Conservation (phyloP, 345 rosid genomes). For the Ricinus communis region DNA sequence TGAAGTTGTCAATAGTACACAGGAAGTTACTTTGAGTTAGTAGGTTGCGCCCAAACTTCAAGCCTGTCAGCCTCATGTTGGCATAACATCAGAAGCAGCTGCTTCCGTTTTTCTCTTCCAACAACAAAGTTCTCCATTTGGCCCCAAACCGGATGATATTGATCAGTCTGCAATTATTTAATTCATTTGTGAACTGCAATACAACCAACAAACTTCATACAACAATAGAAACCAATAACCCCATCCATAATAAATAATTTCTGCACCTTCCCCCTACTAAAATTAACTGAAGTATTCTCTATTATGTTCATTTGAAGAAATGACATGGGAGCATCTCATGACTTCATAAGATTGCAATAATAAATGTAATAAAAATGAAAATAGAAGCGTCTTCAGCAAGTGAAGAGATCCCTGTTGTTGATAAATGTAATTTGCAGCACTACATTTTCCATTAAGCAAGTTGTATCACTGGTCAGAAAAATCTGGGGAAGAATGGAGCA, state of each 20-base stretch:
- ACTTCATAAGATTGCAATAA: not conserved
- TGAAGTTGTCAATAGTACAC: not conserved
- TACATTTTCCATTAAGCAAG: not conserved
- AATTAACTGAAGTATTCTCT: not conserved
- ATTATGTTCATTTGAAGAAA: not conserved
- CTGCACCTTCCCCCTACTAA: not conserved
- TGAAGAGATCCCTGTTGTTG: not conserved
- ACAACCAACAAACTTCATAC: not conserved
- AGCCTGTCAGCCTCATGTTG: slow-evolving; percentile 99
- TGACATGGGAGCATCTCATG: not conserved
- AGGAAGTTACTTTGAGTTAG: slow-evolving; percentile 65
- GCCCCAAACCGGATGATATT: slow-evolving; percentile 94
- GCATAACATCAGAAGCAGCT: slow-evolving; percentile 90
- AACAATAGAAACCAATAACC: not conserved
- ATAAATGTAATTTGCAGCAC: not conserved
- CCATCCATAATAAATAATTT: not conserved
- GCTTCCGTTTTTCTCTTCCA: slow-evolving; percentile 88
- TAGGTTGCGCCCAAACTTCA: slow-evolving; percentile 98
- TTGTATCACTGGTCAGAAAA: not conserved
- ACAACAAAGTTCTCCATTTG: slow-evolving; percentile 74
- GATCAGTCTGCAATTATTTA: slow-evolving; percentile 55
- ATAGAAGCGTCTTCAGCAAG: not conserved
- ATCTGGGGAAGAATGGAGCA: not conserved
- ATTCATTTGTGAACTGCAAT: slow-evolving; percentile 21
- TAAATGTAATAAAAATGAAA: not conserved